phyloP scores from a whole-genome alignment of 2,329 filamentous ascomycete species.

The Calonectria fujianensis region DNA sequence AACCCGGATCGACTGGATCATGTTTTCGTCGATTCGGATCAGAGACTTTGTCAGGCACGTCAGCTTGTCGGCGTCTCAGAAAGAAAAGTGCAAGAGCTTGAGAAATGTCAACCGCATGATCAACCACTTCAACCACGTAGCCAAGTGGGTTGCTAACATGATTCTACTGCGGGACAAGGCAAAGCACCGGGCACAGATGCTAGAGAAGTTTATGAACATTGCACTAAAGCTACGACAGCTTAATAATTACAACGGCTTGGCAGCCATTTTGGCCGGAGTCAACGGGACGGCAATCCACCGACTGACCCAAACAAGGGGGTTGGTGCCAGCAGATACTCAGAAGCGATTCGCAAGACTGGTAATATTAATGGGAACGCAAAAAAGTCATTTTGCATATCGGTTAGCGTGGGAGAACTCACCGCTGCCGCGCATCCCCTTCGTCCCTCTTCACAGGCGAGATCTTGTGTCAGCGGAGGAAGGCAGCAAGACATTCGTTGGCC shows the following conservation, averaged over 20 bases:
- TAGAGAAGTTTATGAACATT: slow-evolving; percentile 97
- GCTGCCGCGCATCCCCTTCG: slow-evolving; percentile 91
- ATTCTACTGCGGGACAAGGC: slow-evolving; percentile 94
- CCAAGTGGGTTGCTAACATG: slow-evolving; percentile 88
- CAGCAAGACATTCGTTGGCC: slow-evolving; percentile 90
- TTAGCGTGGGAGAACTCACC: slow-evolving; percentile 97
- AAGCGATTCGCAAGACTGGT: slow-evolving; percentile 92
- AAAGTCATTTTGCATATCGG: slow-evolving; percentile 96
- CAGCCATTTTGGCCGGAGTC: slow-evolving; percentile 94
- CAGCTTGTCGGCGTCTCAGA: slow-evolving; percentile 81
- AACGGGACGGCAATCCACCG: slow-evolving; percentile 92
- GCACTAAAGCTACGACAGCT: slow-evolving; percentile 89
- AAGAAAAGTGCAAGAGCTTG: slow-evolving; percentile 84
- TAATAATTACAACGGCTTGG: slow-evolving; percentile 98
- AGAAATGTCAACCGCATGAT: slow-evolving; percentile 96
- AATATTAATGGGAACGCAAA: slow-evolving; percentile 93
- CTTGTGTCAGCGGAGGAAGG: slow-evolving; percentile 94
- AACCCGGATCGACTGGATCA: slow-evolving; percentile 97
- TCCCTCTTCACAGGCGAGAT: slow-evolving; percentile 92
- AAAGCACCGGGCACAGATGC: slow-evolving; percentile 91
- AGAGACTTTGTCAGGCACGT: slow-evolving; percentile 96
- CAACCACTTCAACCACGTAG: slow-evolving; percentile 90
- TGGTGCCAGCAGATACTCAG: slow-evolving; percentile 82
- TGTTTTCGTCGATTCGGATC: slow-evolving; percentile 96
- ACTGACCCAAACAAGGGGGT: slow-evolving; percentile 84